phyloP scores from a whole-genome alignment of 306 rosid genomes.

The Vigna nakashimae region DNA sequence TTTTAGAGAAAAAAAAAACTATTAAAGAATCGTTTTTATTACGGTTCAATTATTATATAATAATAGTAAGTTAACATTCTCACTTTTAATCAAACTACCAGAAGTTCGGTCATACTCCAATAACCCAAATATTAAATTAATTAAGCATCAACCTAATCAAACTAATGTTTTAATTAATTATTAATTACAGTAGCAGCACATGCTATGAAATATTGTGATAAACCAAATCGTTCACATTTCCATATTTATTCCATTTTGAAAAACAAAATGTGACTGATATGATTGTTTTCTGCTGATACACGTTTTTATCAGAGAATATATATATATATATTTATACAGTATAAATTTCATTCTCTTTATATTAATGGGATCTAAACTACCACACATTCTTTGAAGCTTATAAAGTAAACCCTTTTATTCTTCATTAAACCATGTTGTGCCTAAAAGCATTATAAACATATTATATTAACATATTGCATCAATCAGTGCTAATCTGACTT shows the following conservation, averaged over 20 bases:
- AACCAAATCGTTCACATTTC: background rate
- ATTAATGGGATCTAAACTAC: constrained; percentile 25
- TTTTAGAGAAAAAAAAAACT: too few species aligned
- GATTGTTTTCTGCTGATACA: background rate
- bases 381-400: constrained; percentile 17
- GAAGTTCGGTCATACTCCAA: background rate
- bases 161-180: background rate
- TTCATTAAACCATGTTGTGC: constrained; percentile 5
- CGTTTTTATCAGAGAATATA: background rate
- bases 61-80: background rate
- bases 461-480: constrained; percentile 24
- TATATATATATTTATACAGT: background rate
- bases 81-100: background rate
- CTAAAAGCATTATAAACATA: background rate
- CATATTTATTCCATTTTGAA: background rate
- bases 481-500: background rate
- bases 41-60: too few species aligned
- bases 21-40: too few species aligned
- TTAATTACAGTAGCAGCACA: background rate
- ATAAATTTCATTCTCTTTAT: background rate
- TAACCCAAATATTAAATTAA: background rate
- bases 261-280: constrained; percentile 3
- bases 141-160: constrained; percentile 1
- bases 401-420: background rate
- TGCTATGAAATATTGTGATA: background rate